Evolutionary conservation across 352 stramenopile genomes (phyloP).

Genomic region (Albugo candida): DNA sequence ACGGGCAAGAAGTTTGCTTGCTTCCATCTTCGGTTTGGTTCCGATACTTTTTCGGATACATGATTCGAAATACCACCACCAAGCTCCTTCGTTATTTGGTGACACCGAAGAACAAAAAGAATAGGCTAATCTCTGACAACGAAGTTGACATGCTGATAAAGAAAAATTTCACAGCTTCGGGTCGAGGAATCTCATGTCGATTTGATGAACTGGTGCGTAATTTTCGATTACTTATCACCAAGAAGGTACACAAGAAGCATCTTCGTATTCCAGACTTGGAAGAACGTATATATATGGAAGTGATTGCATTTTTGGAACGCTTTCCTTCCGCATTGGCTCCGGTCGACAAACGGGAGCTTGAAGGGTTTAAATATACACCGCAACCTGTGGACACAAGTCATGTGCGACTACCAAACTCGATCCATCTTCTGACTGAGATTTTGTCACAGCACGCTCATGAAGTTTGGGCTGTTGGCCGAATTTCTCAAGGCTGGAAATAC

Average conservation of each 20-base stretch:
- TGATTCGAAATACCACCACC: constrained; percentile 19
- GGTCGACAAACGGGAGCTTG: constrained; percentile 58
- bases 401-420: constrained; percentile 40
- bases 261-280: constrained; percentile 39
- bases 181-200: constrained; percentile 47
- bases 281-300: constrained; percentile 41
- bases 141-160: constrained; percentile 46
- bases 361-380: constrained; percentile 62
- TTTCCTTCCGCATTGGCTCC: constrained; percentile 42
- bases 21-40: constrained; percentile 32
- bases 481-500: constrained; percentile 50
- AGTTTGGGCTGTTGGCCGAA: constrained; percentile 55
- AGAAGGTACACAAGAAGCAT: constrained; percentile 40
- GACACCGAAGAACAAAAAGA: constrained; percentile 21
- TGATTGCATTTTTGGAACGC: constrained; percentile 57
- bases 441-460: constrained; percentile 61
- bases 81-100: constrained; percentile 6
- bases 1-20: constrained; percentile 40
- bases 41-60: constrained; percentile 31
- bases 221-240: constrained; percentile 66
- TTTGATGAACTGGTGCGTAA: constrained; percentile 68
- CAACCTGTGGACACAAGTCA: constrained; percentile 34
- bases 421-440: constrained; percentile 38
- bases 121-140: constrained; percentile 34
- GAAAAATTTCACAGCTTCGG: constrained; percentile 32